These are phyloP conservation scores for Ceratocystiopsis minuta DNA, from an alignment of 2,329 filamentous ascomycete species.

Conservation along the genomic window DNA sequence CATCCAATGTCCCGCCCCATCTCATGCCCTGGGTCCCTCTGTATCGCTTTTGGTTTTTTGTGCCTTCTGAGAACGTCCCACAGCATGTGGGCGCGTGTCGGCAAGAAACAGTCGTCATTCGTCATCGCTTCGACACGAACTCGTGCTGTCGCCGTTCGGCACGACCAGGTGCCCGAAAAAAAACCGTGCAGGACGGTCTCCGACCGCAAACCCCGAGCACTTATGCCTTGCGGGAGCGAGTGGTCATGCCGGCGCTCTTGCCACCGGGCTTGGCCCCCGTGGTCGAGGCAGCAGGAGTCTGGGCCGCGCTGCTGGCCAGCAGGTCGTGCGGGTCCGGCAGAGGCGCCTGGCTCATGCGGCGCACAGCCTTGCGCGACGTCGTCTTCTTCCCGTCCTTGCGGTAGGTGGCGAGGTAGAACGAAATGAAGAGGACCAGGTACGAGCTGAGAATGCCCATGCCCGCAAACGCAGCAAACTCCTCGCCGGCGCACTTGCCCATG, in stretches of 20 bases:
- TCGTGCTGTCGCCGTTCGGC: too few species aligned
- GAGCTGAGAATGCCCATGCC: constrained; percentile 85
- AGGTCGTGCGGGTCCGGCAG: constrained; percentile 70
- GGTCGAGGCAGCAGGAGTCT: constrained; percentile 33
- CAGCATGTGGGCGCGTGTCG: too few species aligned
- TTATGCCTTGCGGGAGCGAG: constrained; percentile 55
- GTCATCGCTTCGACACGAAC: too few species aligned
- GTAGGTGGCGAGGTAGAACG: constrained; percentile 96
- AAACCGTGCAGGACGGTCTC: too few species aligned
- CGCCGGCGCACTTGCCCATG: constrained; percentile 71
- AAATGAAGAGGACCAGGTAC: constrained; percentile 96
- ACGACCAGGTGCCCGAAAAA: too few species aligned
- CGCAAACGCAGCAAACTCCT: constrained; percentile 89
- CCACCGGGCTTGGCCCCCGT: constrained; percentile 34
- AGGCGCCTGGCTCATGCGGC: constrained; percentile 45
- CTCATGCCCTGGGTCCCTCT: too few species aligned
- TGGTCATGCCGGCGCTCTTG: constrained; percentile 26
- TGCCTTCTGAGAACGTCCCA: too few species aligned
- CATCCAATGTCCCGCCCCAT: too few species aligned
- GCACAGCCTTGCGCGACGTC: constrained; percentile 62
- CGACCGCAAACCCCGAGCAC: not conserved
- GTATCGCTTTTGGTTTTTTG: too few species aligned
- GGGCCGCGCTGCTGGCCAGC: constrained; percentile 31
- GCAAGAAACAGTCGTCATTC: too few species aligned
- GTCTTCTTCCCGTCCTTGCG: constrained; percentile 65